phyloP scores from a whole-genome alignment of 331 rosid species.

The Phaseolus coccineus region DNA sequence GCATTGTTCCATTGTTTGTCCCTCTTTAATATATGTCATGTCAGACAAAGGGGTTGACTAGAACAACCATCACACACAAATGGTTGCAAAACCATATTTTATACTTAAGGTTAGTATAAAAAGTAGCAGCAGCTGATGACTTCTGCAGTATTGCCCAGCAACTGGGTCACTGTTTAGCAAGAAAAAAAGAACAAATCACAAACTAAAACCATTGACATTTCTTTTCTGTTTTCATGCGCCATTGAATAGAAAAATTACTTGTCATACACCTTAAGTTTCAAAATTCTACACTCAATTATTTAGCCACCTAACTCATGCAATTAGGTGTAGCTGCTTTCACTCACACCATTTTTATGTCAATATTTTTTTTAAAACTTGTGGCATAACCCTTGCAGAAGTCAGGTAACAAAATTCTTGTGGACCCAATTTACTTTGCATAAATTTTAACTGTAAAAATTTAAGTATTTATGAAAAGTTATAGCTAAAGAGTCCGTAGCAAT shows the following conservation, averaged over 20 bases:
- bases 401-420: background rate
- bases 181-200: no score
- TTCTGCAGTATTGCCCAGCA: background rate
- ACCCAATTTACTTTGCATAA: background rate
- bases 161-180: background rate
- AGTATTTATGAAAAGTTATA: background rate
- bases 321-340: conserved; percentile 35
- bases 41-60: background rate
- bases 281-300: background rate
- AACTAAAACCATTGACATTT: no score
- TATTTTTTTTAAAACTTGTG: conserved; percentile 19
- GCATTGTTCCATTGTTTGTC: conserved; percentile 12
- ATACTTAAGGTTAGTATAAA: background rate
- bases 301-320: conserved; percentile 7
- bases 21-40: background rate
- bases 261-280: background rate
- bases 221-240: no score
- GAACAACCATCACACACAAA: no score
- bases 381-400: background rate
- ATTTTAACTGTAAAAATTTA: background rate
- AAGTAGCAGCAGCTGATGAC: background rate
- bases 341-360: background rate
- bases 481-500: conserved; percentile 11
- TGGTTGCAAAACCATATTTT: background rate
- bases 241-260: no score